These are phyloP conservation scores for Kluyveromyces sp. DNA, from an alignment of 1,139 yeast genomes.

Conservation along the genomic window DNA sequence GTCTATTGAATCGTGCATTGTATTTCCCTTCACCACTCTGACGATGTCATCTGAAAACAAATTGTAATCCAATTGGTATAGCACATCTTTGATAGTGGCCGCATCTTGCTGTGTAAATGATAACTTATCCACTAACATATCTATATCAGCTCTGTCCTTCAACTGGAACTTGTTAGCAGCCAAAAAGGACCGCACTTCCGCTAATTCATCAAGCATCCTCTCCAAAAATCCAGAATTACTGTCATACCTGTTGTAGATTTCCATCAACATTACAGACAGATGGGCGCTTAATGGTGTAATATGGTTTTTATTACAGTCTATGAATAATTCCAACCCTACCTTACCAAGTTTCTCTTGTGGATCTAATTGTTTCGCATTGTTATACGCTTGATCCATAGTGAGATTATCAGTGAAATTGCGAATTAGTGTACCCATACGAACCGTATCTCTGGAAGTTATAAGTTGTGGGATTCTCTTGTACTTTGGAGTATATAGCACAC, in stretches of 20 bases:
- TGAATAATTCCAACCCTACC: constrained; percentile 23
- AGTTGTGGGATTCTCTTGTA: constrained; percentile 20
- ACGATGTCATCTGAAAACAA: constrained; percentile 24
- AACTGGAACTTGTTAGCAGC: constrained; percentile 13
- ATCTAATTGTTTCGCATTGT: constrained; percentile 6
- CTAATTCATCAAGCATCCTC: constrained; percentile 8
- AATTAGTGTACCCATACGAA: constrained; percentile 16
- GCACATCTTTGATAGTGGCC: constrained; percentile 13
- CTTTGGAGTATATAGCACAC: constrained; percentile 20
- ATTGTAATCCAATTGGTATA: constrained; percentile 20
- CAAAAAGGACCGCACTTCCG: constrained; percentile 13
- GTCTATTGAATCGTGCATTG: constrained; percentile 21
- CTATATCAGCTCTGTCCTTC: constrained; percentile 12
- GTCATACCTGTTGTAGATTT: constrained; percentile 16
- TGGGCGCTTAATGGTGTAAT: constrained; percentile 18
- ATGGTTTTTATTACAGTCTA: constrained; percentile 16
- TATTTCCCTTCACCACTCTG: constrained; percentile 24
- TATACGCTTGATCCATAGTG: constrained; percentile 15
- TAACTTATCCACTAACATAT: constrained; percentile 15
- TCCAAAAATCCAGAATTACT: constrained; percentile 9
- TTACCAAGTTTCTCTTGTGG: constrained; percentile 16
- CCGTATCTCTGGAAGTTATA: constrained; percentile 17
- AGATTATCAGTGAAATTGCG: constrained; percentile 17
- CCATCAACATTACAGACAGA: constrained; percentile 14
- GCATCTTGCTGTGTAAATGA: constrained; percentile 11